Percentiles rank a stretch among this genome's conserved stretches.
Evolutionary conservation across 176 grass and related monocot genomes (phyloP).

Genomic region (Dactylis glomerata): DNA sequence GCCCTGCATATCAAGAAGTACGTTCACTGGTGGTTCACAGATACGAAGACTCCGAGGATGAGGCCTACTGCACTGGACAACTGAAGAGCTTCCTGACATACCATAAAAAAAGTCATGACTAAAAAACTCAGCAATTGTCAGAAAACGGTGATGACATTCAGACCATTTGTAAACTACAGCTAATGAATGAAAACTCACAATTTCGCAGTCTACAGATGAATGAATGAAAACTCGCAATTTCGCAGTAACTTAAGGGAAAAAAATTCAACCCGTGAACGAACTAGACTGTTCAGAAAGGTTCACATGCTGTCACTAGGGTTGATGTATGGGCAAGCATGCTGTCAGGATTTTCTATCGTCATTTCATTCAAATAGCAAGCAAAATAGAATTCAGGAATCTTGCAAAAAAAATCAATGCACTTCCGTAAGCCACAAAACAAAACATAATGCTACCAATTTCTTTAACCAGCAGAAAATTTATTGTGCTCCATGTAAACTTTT

Average conservation of each 20-base stretch:
- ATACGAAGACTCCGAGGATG: slow-evolving; percentile 1
- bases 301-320: not conserved
- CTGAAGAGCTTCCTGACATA: slow-evolving; percentile 22
- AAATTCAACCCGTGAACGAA: not conserved
- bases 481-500: not conserved
- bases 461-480: not conserved
- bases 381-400: not conserved
- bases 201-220: not conserved
- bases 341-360: not conserved
- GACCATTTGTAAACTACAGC: not conserved
- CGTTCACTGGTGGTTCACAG: not conserved
- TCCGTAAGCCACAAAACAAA: not conserved
- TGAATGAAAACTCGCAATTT: not conserved
- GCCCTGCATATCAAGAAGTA: not conserved
- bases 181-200: not conserved
- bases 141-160: not conserved
- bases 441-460: not conserved
- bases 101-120: not conserved
- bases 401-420: not conserved
- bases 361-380: not conserved
- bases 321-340: not conserved
- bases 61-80: not conserved
- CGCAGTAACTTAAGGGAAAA: not conserved
- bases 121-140: not conserved
- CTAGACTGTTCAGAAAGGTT: not conserved